phyloP scores from a whole-genome alignment of 2,329 filamentous ascomycete genomes.

The Diplodia scrobiculata region DNA sequence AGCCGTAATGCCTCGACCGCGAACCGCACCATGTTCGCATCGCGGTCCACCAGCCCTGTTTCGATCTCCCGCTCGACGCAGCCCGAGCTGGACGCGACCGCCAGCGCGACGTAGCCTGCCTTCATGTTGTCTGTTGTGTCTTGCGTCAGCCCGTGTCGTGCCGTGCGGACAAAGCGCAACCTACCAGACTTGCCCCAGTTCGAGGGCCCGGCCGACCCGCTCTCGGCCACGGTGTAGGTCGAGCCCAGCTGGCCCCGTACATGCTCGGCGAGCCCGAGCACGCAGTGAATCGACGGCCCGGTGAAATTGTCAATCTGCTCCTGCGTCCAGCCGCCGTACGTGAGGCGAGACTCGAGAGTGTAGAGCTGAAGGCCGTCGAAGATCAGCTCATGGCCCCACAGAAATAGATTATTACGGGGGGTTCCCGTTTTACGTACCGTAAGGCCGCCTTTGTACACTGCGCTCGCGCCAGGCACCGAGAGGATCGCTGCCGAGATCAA shows the following conservation, averaged over 20 bases:
- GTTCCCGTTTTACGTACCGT: slow-evolving; percentile 3
- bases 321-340: slow-evolving; percentile 63
- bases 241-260: slow-evolving; percentile 56
- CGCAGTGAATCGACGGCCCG: slow-evolving; percentile 63
- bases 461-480: slow-evolving; percentile 60
- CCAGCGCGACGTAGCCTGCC: slow-evolving; percentile 63
- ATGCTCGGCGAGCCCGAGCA: slow-evolving; percentile 59
- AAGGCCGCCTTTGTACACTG: slow-evolving; percentile 61
- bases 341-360: slow-evolving; percentile 60
- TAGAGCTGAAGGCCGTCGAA: slow-evolving; percentile 48
- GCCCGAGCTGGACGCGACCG: slow-evolving; percentile 57
- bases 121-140: slow-evolving; percentile 37
- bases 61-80: slow-evolving; percentile 58
- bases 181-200: slow-evolving; percentile 53
- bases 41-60: slow-evolving; percentile 58
- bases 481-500: slow-evolving; percentile 63
- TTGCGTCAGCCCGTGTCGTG: background rate
- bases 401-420: background rate
- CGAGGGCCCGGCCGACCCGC: slow-evolving; percentile 65
- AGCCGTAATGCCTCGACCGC: slow-evolving; percentile 60
- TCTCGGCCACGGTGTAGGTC: slow-evolving; percentile 63
- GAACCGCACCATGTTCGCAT: slow-evolving; percentile 65
- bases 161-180: background rate
- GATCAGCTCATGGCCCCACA: slow-evolving; percentile 13
- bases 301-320: slow-evolving; percentile 56